Base-by-base conservation (phyloP, 768 basidiomycete species). In the Auricularia heimuer region DNA sequence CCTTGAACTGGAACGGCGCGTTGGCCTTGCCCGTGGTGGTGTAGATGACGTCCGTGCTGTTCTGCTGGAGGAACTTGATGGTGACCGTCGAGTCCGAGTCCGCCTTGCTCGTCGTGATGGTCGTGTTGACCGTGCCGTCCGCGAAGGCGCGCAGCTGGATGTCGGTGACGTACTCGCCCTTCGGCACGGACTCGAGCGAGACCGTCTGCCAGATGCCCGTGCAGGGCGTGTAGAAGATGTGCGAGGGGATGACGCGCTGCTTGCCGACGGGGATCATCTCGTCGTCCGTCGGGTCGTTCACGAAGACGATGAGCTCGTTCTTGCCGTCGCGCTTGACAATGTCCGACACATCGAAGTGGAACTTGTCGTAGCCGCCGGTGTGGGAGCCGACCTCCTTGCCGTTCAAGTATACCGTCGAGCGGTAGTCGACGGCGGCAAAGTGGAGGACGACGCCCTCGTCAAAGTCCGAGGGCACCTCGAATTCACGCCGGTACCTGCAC, bases 381-480 rank as follows among this genome's bases (percentile, higher is more conserved):
- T 60, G 56, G 24, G 4, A 33, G 56, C 56, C 56, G 34, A 60
- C 29, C 56, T 60, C 34, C 56, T 60, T 60, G 24, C 56, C 56
- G 18, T 60, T 60, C 24, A 60, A 3, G 56, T 60, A 60, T 12
- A 60, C 56, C 14, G 56, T 60, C 24, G 56, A 29, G 56, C 56
- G 56, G 56, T 60, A 60, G 56, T 60, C 56, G 56, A 60, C 56
- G 56, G 56, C 56, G 29, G 56, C 56, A 24, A 60, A 60, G 29
- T 60, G 56, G 34, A 60, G 56, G 29, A 60, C 56, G 56, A 60
- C 56, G 56, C 56, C 56, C 7, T 7, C 56, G 24, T 60, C 56
- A 18, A 60, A 60, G 56, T 34, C 29, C 18, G 24, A 33, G 14
- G 56, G 56, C 7, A 60, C 56, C 56, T 60, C 56, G 29, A 60